Evolutionary conservation across 345 rosid species (phyloP), one percentile per base, ranked within the genome.

Genomic region (Euphorbia lathyris): DNA sequence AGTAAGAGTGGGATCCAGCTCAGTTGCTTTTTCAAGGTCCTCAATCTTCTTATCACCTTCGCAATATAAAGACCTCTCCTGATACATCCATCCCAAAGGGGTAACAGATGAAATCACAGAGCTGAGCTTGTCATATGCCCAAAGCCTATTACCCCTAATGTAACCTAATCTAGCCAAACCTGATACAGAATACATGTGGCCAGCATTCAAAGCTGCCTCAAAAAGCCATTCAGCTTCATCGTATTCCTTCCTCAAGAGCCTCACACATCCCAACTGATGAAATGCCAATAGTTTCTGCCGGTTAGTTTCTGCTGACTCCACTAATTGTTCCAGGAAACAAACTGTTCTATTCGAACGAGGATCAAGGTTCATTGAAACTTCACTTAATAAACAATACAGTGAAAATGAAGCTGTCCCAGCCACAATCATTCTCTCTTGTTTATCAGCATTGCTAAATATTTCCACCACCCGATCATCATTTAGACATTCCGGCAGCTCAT

Each of bases 31-130:
- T 70, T 67, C 88, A 23, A 95, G 97, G 85, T 95, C 97, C 75
- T 90, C 94, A 85, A 77, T 85, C 66, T 80, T 95, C 79, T 84
- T 85, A 58, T 85, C 85, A 34, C 88, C 91, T 59, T 95, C 99
- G 76, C 88, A 90, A 65, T 84, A 95, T 32, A 92, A 67, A 58
- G 99, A 95, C 80, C 99, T 88, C 81, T 95, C 99, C 66, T 86
- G 97, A 74, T 95, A 86, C 98, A 95, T 92, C 98, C 99, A 92
- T 45, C 98, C 99, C 1, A 86, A 87, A 0, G 90, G 89, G 27
- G 83, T 76, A 67, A 58, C 61, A 22, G 98, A 86, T 63, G 97
- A 85, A 69, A 92, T 87, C 55, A 90, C 82, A 8, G 90, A 87
- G 84, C 81, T 88, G 68, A 95, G 88, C 77, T 84, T 90, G 77